Base-by-base conservation (phyloP, 2,329 filamentous ascomycete species). In the Diaporthe caulivora region DNA sequence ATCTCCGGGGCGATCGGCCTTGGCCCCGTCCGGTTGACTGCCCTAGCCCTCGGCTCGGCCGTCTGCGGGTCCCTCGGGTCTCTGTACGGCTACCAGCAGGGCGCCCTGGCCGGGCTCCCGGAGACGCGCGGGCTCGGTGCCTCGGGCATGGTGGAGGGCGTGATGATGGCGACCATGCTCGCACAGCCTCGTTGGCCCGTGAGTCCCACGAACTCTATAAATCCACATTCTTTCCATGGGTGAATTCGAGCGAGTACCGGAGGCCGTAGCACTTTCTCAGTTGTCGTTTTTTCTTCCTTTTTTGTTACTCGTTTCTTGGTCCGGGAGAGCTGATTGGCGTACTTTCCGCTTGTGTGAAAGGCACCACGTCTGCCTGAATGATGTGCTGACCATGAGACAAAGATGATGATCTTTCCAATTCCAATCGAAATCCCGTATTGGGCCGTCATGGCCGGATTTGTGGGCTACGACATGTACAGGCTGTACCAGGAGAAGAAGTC, bases 111-210 rank as follows among this genome's bases (percentile, higher is more conserved):
- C 29, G 71, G 73, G 44, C 53, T 62, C 53, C 51, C 24, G 17
- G 62, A 74, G 29, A 29, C 54, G 21, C 40, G 62, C 37, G 74
- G 74, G 9, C 75, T 78, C 3, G 78, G 78, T 34, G 78, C 78
- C n/a, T 77, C 75, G 29, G 78, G 77, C 3, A 76, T 79, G 64
- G 75, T 79, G 24, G 49, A 76, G 68, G 78, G 78, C 18, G 42
- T 79, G 58, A 69, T 76, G 60, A 72, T 76, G 29, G 77, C 76
- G 21, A 71, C 75, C 21, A 74, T 76, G 64, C 70, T 74, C 9
- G 74, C 72, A 3, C 72, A 60, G 37, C 78, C 78, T 9, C 24
- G 40, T 4, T 42, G 73, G 44, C 75, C 70, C 6, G 62, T 65
- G 11, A 51, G 62, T 37, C 3, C 13, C 37, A 37, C 4, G 7